A percentile compares a stretch with the other conserved stretches of the same genome.
phyloP scores from a whole-genome alignment of 441 rosid species.

The Aquilaria agallochum region DNA sequence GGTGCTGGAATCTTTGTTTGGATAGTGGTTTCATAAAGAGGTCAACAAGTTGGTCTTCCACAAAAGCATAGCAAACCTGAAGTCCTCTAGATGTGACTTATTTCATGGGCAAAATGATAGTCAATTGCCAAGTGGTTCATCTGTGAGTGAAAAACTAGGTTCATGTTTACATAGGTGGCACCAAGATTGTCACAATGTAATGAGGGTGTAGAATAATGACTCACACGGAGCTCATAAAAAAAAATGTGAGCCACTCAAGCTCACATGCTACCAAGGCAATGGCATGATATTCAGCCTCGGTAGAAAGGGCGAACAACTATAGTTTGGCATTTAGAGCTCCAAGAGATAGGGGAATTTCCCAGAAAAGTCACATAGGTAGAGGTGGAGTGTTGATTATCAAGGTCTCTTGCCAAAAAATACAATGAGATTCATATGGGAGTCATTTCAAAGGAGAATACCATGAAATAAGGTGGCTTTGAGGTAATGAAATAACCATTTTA shows the following conservation, averaged over 20 bases:
- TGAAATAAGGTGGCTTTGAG: constrained; percentile 1
- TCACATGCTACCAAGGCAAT: not conserved
- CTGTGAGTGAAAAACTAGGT: not conserved
- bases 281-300: not conserved
- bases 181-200: not conserved
- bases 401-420: not conserved
- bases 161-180: not conserved
- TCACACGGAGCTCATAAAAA: not conserved
- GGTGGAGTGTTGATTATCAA: not conserved
- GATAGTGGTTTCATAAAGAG: too few species aligned
- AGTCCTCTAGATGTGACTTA: not conserved
- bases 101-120: not conserved
- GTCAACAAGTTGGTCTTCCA: too few species aligned
- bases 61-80: not conserved
- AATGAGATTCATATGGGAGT: not conserved
- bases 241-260: not conserved
- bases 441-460: not conserved
- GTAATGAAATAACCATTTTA: not conserved
- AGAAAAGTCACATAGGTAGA: not conserved
- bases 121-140: not conserved
- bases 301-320: not conserved
- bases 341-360: not conserved
- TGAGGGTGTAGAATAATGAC: not conserved
- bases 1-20: too few species aligned
- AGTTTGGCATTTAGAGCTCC: not conserved